phyloP scores from a whole-genome alignment of 148 eudicot genomes.

The Selenicereus undatus region DNA sequence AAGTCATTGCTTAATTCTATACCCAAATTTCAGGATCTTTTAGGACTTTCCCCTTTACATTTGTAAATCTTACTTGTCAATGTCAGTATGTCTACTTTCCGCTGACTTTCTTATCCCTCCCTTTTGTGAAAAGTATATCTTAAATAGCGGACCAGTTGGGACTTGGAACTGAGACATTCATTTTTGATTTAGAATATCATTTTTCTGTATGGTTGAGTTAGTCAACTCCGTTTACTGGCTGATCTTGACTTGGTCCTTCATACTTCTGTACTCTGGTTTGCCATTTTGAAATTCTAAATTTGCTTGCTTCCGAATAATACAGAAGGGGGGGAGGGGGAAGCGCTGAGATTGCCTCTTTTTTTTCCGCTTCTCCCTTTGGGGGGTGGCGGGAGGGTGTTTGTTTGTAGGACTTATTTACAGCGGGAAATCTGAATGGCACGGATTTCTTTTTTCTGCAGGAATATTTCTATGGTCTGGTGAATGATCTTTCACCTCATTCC shows the following conservation, averaged over 20 bases:
- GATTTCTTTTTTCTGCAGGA: conserved; percentile 44
- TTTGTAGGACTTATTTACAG: not conserved
- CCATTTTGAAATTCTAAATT: not conserved
- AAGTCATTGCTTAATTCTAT: not conserved
- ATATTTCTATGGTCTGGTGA: conserved; percentile 83
- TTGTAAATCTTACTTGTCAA: not conserved
- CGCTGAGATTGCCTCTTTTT: not conserved
- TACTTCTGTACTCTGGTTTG: not conserved
- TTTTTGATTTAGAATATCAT: not conserved
- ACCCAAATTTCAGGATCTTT: not conserved
- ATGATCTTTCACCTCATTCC: conserved; percentile 92
- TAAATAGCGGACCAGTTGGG: not conserved
- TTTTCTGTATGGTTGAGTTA: not conserved
- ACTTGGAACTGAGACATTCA: not conserved
- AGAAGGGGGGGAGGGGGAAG: not conserved
- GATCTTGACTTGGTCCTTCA: no score
- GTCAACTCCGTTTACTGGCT: not conserved
- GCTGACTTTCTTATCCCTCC: not conserved
- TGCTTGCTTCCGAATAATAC: not conserved
- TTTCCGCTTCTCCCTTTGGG: not conserved
- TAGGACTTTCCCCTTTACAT: not conserved
- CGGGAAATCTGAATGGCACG: conserved; percentile 8
- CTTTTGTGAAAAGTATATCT: not conserved
- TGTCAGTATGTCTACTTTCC: not conserved
- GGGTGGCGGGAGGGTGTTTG: not conserved